Evolutionary conservation across 73 alveolate genomes (phyloP), one percentile per base, ranked within the genome.

Genomic region (Paramecium tetraurelia): DNA sequence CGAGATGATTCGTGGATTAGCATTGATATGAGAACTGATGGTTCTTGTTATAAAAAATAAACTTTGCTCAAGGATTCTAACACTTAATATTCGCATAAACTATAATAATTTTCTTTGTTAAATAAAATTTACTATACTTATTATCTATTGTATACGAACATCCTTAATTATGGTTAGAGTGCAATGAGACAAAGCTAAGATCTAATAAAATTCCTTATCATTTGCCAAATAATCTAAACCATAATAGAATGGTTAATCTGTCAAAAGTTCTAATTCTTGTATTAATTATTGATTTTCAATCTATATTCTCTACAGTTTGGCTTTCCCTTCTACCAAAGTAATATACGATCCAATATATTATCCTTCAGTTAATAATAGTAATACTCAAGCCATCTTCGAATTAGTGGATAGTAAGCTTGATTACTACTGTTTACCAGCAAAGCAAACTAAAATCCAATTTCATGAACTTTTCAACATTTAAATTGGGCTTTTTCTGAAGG

Each of bases 371-470:
- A 44, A 44, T 16, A 80, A 24, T 80, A 80, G 38, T 40, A 9
- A 24, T 80, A 80, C 90, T 43, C 33, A 80, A 46, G 14, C 90
- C 90, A 80, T 80, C 90, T 22, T 80, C 90, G 22, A 80, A 80
- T 80, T 80, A 27, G 57, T 80, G 90, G 3, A 44, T 80, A n/a
- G 70, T 80, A 24, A 80, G 57, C 18, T 80, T 24, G 7, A 80
- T 12, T 8, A 80, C 46, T 18, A 44, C 75, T 21, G 90, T 43
- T 43, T 80, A 72, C 90, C 90, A 80, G 21, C 46, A 31, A 22
- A 80, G 57, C 18, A 80, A 46, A 41, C 76, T 43, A 46, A 80
- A 80, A 22, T 80, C 90, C 29, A 80, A 35, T 46, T 80, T 43
- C 72, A 41, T 22, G 53, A 80, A 80, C 48, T 80, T 80, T 24